Percentiles rank a stretch among this genome's conserved stretches.
phyloP scores from a whole-genome alignment of 1,284 basidiomycete genomes.

The Ganoderma leucocontextum region DNA sequence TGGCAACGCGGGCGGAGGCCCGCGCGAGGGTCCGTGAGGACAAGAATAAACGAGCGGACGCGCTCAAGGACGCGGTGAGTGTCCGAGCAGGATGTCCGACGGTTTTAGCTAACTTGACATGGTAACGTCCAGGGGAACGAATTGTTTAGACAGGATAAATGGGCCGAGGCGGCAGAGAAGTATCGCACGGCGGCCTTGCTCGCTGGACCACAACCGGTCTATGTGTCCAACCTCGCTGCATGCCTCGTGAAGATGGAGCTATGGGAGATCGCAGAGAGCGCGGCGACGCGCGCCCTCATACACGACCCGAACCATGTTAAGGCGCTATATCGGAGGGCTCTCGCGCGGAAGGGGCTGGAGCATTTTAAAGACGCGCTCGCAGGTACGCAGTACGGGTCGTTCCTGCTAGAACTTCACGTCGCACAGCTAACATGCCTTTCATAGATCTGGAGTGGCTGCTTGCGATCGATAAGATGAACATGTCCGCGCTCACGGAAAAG shows the following conservation, averaged over 20 bases:
- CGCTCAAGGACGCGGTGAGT: conserved; percentile 7
- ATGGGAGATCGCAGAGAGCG: conserved; percentile 52
- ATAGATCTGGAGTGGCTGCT: conserved; percentile 51
- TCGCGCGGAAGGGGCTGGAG: conserved; percentile 49
- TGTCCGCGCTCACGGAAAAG: conserved; percentile 43
- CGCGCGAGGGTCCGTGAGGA: not conserved
- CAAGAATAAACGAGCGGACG: not conserved
- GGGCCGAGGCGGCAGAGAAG: conserved; percentile 34
- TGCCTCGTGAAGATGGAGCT: conserved; percentile 50
- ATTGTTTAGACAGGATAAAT: conserved; percentile 32
- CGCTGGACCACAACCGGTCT: conserved; percentile 40
- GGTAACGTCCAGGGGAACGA: conserved; percentile 35
- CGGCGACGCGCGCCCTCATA: conserved; percentile 51
- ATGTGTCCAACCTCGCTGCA: conserved; percentile 51
- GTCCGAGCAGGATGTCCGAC: not conserved
- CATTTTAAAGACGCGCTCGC: conserved; percentile 47
- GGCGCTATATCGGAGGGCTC: conserved; percentile 53
- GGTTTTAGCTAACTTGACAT: not conserved
- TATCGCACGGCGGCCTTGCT: conserved; percentile 37
- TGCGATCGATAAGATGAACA: conserved; percentile 43
- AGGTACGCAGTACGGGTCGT: conserved; percentile 39
- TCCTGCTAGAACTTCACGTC: not conserved
- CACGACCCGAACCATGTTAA: conserved; percentile 51
- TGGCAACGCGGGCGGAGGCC: not conserved
- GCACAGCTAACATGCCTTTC: not conserved